A percentile compares a stretch with the other conserved stretches of the same genome.
These are phyloP conservation scores for Pythium aristosporum DNA, from an alignment of 352 stramenopile species.

Conservation along the genomic window DNA sequence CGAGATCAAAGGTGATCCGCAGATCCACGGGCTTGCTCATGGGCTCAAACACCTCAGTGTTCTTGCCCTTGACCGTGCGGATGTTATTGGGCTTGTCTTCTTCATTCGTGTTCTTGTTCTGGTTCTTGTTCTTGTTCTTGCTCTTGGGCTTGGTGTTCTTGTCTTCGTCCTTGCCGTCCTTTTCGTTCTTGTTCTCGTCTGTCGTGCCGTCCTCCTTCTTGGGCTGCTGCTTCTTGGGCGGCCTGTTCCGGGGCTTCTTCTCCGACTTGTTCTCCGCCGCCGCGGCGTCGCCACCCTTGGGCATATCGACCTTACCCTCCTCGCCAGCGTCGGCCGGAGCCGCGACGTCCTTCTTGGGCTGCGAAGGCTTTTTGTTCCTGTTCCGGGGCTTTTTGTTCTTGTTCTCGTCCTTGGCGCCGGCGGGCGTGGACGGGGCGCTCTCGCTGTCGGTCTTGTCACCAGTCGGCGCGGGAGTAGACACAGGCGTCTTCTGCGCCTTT, in stretches of 20 bases:
- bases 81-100: constrained; percentile 10
- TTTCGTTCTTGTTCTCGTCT: constrained; percentile 27
- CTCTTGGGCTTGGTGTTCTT: constrained; percentile 14
- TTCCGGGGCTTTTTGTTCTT: constrained; percentile 29
- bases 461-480: background rate
- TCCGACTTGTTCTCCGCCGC: constrained; percentile 23
- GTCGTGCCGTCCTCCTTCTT: constrained; percentile 22
- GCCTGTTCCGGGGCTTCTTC: constrained; percentile 34
- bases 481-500: background rate
- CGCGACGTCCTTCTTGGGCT: constrained; percentile 15
- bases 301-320: constrained; percentile 23
- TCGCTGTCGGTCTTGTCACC: constrained; percentile 8
- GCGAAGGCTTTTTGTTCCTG: constrained; percentile 14
- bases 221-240: constrained; percentile 21
- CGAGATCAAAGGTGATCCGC: constrained; percentile 69
- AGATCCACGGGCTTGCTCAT: constrained; percentile 70
- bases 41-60: constrained; percentile 76
- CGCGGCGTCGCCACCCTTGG: constrained; percentile 24
- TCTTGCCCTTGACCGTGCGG: constrained; percentile 54
- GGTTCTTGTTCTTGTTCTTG: constrained; percentile 12
- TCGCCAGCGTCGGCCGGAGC: background rate
- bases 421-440: constrained; percentile 3
- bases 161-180: constrained; percentile 6
- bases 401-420: background rate
- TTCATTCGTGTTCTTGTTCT: constrained; percentile 8